Conservation (phyloP, 805 yeast species). For the Millerozyma acaciae region DNA sequence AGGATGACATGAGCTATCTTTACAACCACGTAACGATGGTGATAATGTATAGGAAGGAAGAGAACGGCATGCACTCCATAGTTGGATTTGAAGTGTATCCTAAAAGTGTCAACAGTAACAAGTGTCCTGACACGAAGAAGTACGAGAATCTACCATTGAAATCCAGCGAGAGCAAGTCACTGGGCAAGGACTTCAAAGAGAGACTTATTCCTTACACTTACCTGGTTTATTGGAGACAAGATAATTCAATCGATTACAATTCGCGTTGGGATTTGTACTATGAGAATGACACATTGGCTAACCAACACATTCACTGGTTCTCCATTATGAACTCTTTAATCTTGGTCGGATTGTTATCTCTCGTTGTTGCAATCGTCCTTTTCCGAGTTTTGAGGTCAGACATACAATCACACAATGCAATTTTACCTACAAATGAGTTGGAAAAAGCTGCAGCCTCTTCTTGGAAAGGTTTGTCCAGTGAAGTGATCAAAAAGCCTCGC, state of each 20-base stretch:
- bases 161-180: too few relatives aligned
- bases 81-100: constrained; percentile 93
- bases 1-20: constrained; percentile 53
- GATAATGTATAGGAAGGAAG: constrained; percentile 57
- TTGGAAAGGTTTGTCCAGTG: constrained; percentile 54
- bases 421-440: constrained; percentile 11
- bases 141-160: constrained; percentile 55
- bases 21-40: constrained; percentile 83
- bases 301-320: constrained; percentile 66
- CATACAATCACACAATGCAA: constrained; percentile 22
- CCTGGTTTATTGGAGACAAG: constrained; percentile 87
- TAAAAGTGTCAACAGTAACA: constrained; percentile 61
- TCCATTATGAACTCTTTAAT: constrained; percentile 70
- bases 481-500: constrained; percentile 52
- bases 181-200: constrained; percentile 22
- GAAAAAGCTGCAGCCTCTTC: constrained; percentile 14
- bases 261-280: constrained; percentile 74
- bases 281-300: constrained; percentile 45
- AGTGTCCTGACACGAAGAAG: constrained; percentile 72
- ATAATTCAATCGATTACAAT: constrained; percentile 56
- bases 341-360: constrained; percentile 55
- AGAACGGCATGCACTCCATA: constrained; percentile 49
- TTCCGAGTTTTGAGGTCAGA: constrained; percentile 53
- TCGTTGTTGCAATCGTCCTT: constrained; percentile 63
- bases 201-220: constrained; percentile 69